Evolutionary conservation across 768 basidiomycete genomes (phyloP), one percentile per base, ranked within the genome.

Genomic region (Boletus speciosus): DNA sequence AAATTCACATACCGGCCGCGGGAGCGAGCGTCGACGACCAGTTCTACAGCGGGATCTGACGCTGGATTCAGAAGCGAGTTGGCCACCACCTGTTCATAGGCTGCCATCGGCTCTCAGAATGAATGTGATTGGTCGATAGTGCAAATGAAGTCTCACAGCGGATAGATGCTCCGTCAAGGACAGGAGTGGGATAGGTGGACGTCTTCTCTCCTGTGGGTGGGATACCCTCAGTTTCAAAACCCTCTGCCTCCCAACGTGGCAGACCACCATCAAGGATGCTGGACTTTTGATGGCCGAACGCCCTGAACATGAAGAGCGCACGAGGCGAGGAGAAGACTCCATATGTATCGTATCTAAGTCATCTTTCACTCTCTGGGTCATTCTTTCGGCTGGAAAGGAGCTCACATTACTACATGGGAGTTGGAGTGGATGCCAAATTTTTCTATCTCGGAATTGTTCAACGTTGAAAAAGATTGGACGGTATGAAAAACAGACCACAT

Each of bases 221-320:
- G 38, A 57, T 50, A 23, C 59, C 57, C 46, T 83, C 85, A 10
- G 82, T 63, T n/a, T 78, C 74, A 15, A 80, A 73, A 19, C 85
- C 84, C 65, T 88, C 84, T 31, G 77, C 78, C 54, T 82, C 75
- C 90, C 91, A 96, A 38, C 81, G 74, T 32, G 90, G 92, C 12
- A 98, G 79, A 19, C 95, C 96, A n/a, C 97, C 97, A 69, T 98
- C 84, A 15, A 99, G 78, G 11, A 98, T 80, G 56, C 89, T 91
- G 8, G 93, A 91, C 41, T 85, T 85, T 32, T 77, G 71, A 69
- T 99, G 97, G 8, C 92, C 91, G 71, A 97, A 93, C 23, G 88
- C 79, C 72, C 89, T 82, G 80, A 98, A 97, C 77, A 92, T 98
- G 77, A 90, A 98, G 41, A 94, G 79, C 2, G 93, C 92, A 54